phyloP scores from a whole-genome alignment of 495 filamentous ascomycete species.

The Hypoxylon fuscum region DNA sequence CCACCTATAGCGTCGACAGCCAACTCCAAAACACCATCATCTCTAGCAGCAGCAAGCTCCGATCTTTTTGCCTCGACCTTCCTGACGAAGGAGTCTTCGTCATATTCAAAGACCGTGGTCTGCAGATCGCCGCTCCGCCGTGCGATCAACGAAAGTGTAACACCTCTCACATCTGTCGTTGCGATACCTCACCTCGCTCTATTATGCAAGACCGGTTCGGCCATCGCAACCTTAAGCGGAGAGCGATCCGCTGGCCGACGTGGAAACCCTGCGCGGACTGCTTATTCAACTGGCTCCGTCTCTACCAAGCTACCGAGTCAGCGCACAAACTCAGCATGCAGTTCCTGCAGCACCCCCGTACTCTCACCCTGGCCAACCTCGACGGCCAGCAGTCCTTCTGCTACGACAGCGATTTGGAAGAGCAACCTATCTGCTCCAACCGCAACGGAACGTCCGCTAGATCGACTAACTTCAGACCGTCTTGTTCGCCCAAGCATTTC shows the following conservation, averaged over 20 bases:
- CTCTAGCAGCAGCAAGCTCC: conserved; percentile 1
- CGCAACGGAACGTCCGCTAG: not conserved
- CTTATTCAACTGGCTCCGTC: conserved; percentile 22
- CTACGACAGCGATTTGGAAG: conserved; percentile 31
- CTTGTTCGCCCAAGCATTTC: conserved; percentile 4
- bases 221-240: not conserved
- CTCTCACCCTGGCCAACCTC: conserved; percentile 19
- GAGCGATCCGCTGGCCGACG: conserved; percentile 5
- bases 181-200: conserved; percentile 3
- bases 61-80: not conserved
- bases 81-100: conserved; percentile 39
- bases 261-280: conserved; percentile 18
- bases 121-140: conserved; percentile 29
- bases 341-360: conserved; percentile 25
- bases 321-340: conserved; percentile 7
- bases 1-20: conserved; percentile 1
- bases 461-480: not conserved
- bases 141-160: conserved; percentile 30
- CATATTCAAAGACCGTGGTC: conserved; percentile 23
- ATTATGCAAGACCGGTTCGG: not conserved
- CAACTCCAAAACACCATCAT: conserved; percentile 21
- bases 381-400: conserved; percentile 14
- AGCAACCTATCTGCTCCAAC: not conserved
- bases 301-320: conserved; percentile 24
- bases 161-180: conserved; percentile 21